Conservation (phyloP, 2,329 filamentous ascomycete genomes). For the Phialophora expanda region DNA sequence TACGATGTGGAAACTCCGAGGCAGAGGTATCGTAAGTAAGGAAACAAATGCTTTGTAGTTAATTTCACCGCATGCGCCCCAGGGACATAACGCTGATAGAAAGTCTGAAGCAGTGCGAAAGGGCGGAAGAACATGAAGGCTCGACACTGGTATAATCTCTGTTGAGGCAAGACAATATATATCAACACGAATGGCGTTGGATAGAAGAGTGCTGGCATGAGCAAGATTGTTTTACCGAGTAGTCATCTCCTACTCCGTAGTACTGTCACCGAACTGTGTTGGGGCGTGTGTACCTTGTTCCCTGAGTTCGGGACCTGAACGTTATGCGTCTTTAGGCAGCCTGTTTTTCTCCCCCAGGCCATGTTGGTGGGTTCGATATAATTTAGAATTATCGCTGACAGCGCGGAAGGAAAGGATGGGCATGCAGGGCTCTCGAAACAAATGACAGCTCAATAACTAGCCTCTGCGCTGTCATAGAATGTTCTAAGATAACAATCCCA, state of each 20-base stretch:
- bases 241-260: conserved; percentile 2
- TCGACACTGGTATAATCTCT: neutral
- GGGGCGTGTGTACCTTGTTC: neutral
- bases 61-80: neutral
- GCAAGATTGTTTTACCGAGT: conserved; percentile 1
- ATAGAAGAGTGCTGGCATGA: neutral
- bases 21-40: neutral
- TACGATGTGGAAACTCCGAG: neutral
- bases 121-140: neutral
- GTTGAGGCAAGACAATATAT: neutral
- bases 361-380: neutral
- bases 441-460: conserved; percentile 15
- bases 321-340: conserved; percentile 17
- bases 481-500: neutral
- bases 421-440: neutral
- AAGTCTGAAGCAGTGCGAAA: neutral
- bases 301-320: conserved; percentile 1
- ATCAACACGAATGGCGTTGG: neutral
- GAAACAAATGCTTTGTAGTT: neutral
- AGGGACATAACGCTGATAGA: neutral
- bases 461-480: conserved; percentile 13
- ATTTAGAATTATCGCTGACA: conserved; percentile 14
- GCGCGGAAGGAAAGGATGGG: conserved; percentile 11
- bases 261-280: too few species aligned
- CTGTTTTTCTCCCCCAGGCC: conserved; percentile 13